Percentiles rank a stretch among this genome's conserved stretches.
phyloP scores from a whole-genome alignment of 78 protist species.

The Chrysochromulina tobinii region DNA sequence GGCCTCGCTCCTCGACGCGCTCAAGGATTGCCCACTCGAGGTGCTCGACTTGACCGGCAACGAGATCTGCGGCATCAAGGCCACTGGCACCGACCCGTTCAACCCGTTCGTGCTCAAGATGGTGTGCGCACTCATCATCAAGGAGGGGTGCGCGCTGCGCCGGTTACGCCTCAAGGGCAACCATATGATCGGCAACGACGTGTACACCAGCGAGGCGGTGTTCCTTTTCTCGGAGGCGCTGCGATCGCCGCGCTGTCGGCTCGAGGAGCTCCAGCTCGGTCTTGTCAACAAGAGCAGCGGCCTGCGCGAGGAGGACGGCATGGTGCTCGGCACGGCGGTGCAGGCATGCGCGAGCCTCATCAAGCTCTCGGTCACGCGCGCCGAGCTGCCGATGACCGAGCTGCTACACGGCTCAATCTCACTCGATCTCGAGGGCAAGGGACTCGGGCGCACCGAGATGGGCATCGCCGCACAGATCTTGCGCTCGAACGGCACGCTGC shows the following conservation, averaged over 20 bases:
- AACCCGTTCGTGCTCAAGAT: not conserved
- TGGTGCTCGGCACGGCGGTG: not conserved
- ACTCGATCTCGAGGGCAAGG: not conserved
- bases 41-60: not conserved
- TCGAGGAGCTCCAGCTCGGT: not conserved
- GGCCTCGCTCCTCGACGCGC: not conserved
- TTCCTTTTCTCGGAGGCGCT: not conserved
- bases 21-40: not conserved
- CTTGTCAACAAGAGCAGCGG: not conserved
- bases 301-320: not conserved
- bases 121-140: not conserved
- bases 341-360: not conserved
- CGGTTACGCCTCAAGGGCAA: not conserved
- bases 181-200: not conserved
- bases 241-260: not conserved
- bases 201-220: not conserved
- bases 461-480: not conserved
- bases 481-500: not conserved
- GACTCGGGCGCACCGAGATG: not conserved
- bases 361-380: not conserved
- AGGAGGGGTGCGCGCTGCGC: not conserved
- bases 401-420: not conserved
- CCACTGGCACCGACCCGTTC: not conserved
- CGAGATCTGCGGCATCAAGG: constrained; percentile 6
- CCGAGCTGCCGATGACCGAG: not conserved